Percentiles rank a stretch among this genome's conserved stretches.
These are phyloP conservation scores for Serpula lacrymans DNA, from an alignment of 768 basidiomycete species.

Conservation along the genomic window DNA sequence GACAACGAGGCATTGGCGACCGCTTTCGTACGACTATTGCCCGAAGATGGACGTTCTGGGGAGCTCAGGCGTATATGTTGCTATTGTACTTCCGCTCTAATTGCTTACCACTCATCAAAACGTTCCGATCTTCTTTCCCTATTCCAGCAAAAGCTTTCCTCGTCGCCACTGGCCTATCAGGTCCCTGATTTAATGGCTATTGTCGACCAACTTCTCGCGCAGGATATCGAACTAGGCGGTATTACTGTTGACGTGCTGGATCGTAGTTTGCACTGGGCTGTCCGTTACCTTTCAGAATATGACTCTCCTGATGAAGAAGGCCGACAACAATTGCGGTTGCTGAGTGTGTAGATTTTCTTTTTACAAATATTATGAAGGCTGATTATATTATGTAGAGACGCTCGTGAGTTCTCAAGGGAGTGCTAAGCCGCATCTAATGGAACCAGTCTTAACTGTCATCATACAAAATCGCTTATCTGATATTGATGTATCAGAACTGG, in stretches of 20 bases:
- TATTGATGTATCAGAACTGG: slow-evolving; percentile 38
- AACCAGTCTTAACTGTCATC: slow-evolving; percentile 64
- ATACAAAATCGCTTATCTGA: slow-evolving; percentile 59
- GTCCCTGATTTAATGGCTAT: slow-evolving; percentile 29
- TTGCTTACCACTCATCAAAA: slow-evolving; percentile 21
- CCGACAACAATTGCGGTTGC: slow-evolving; percentile 21
- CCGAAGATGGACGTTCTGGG: neutral
- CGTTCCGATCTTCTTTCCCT: slow-evolving; percentile 14
- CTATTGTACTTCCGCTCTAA: slow-evolving; percentile 28
- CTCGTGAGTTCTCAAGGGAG: too few relatives aligned
- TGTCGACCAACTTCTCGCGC: slow-evolving; percentile 24
- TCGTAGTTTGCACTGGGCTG: slow-evolving; percentile 50
- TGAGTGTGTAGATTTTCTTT: slow-evolving; percentile 32
- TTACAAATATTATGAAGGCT: too few relatives aligned
- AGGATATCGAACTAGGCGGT: slow-evolving; percentile 20
- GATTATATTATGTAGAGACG: too few relatives aligned
- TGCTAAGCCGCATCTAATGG: slow-evolving; percentile 58
- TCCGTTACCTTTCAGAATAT: slow-evolving; percentile 40
- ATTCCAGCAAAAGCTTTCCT: slow-evolving; percentile 26
- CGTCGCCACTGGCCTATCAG: slow-evolving; percentile 20
- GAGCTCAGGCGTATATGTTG: slow-evolving; percentile 1
- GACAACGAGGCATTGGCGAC: slow-evolving; percentile 26
- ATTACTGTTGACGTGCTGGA: slow-evolving; percentile 36
- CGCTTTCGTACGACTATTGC: slow-evolving; percentile 25
- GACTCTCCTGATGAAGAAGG: slow-evolving; percentile 18